Evolutionary conservation across 768 basidiomycete genomes (phyloP).

Genomic region (Calocybe indica): DNA sequence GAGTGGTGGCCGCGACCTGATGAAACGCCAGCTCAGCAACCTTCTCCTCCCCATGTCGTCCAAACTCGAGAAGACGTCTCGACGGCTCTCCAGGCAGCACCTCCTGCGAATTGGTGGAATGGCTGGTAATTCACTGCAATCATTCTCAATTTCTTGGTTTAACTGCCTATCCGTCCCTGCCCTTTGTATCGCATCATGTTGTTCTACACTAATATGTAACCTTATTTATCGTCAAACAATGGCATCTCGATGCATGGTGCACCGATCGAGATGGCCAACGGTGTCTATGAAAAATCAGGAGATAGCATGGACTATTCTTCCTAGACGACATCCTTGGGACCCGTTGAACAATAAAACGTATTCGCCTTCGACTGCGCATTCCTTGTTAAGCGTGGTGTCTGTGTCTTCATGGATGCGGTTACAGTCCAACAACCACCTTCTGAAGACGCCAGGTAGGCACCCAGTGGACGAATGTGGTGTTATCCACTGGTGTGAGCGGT

Average conservation of each 20-base stretch:
- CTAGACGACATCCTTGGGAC: conserved; percentile 63
- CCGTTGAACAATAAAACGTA: conserved; percentile 69
- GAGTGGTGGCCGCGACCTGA: conserved; percentile 60
- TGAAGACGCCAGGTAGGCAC: conserved; percentile 66
- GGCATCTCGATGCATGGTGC: too few species aligned
- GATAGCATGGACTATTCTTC: conserved; percentile 25
- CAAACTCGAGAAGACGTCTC: too few species aligned
- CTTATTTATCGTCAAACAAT: neutral
- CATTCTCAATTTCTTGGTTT: too few species aligned
- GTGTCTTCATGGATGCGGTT: conserved; percentile 47
- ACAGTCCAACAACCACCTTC: conserved; percentile 64
- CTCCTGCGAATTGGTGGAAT: too few species aligned
- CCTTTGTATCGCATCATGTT: conserved; percentile 1
- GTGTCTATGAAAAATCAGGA: too few species aligned
- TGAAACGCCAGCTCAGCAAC: conserved; percentile 11
- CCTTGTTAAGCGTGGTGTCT: conserved; percentile 33
- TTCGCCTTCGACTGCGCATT: conserved; percentile 46
- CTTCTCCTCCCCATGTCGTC: conserved; percentile 11
- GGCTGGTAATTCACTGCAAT: too few species aligned
- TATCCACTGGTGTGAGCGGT: conserved; percentile 51
- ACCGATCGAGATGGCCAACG: too few species aligned
- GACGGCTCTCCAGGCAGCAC: too few species aligned
- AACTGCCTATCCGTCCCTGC: too few species aligned
- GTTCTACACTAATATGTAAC: neutral
- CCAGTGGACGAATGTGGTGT: conserved; percentile 59